A percentile compares a stretch with the other conserved stretches of the same genome.
Conservation (phyloP, 1,284 basidiomycete genomes). For the Veloporphyrellus conicus region DNA sequence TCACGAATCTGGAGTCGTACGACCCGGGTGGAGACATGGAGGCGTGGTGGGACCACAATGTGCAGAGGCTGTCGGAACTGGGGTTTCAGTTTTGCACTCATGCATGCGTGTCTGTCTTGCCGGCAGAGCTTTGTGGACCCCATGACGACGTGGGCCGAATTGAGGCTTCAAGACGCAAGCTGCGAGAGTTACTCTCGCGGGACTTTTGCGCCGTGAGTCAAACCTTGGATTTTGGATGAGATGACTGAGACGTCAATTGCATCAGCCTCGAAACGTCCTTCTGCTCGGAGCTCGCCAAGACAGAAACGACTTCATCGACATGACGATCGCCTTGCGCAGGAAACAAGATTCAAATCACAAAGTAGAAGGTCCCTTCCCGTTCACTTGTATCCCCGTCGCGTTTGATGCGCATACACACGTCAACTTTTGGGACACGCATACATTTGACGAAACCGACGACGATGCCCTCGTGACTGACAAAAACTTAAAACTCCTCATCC, state of each 20-base stretch:
- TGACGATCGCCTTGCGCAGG: neutral
- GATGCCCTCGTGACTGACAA: constrained; percentile 14
- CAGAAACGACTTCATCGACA: constrained; percentile 16
- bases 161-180: constrained; percentile 9
- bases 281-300: constrained; percentile 19
- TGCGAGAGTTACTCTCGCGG: constrained; percentile 13
- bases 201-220: constrained; percentile 17
- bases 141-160: constrained; percentile 3
- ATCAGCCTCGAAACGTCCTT: constrained; percentile 23
- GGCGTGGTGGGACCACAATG: constrained; percentile 18
- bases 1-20: constrained; percentile 23
- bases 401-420: constrained; percentile 15
- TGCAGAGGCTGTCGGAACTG: constrained; percentile 4
- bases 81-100: constrained; percentile 22
- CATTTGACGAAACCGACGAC: constrained; percentile 14
- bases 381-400: constrained; percentile 4
- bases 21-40: constrained; percentile 19
- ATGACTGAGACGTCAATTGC: neutral
- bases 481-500: constrained; percentile 18
- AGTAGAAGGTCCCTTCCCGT: neutral
- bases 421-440: constrained; percentile 19
- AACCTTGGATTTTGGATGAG: neutral
- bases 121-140: neutral
- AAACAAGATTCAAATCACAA: neutral
- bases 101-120: constrained; percentile 21